Base-by-base conservation (phyloP, 2,329 filamentous ascomycete genomes). In the Cladorrhinum sp. region DNA sequence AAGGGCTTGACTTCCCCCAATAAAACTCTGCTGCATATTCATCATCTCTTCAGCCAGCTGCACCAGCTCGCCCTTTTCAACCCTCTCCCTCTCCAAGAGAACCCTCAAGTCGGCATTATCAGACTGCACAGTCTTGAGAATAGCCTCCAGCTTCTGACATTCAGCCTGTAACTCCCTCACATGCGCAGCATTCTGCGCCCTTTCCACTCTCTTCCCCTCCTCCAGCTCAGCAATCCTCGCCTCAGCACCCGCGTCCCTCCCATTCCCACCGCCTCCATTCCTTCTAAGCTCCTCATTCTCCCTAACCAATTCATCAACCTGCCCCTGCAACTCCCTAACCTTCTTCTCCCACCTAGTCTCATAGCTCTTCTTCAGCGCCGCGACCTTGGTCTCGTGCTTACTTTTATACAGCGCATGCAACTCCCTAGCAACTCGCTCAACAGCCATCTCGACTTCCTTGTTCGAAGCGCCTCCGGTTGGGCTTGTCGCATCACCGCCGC, bases 361-460 rank as follows among this genome's bases (percentile, higher is more conserved):
- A 76, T 98, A 89, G 64, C 84, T 88, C 76, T 88, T 88, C 77
- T 89, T 98, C 65, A 99, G 81, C 3, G 93, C 93, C 1, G 91
- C 85, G 50, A 98, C 93, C 79, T 99, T 99, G 64, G 88, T 91
- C 78, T 98, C 93, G 73, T 99, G 95, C 78, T 99, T 99, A 72
- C 89, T 87, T 78, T 97, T 98, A 83, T 99, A 99, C 10, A 96
- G 82, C 0, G 88, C 83, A 73, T 99, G 95, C 45, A 99, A 82
- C 72, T 99, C 95, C 27, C 92, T 85, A n/a, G 93, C 93, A 45
- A 98, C 92, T 66, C 93, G 92, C 75, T 96, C 92, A 22, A 93
- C 89, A 1, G 90, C 89, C 50, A 90, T 81, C 71, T 97, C 93
- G 54, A 96, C 89, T 65, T 96, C 92, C 60, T 65, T 67, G 63